Evolutionary conservation across 2,329 filamentous ascomycete species (phyloP).

Genomic region (Drechslerella coelobrocha): DNA sequence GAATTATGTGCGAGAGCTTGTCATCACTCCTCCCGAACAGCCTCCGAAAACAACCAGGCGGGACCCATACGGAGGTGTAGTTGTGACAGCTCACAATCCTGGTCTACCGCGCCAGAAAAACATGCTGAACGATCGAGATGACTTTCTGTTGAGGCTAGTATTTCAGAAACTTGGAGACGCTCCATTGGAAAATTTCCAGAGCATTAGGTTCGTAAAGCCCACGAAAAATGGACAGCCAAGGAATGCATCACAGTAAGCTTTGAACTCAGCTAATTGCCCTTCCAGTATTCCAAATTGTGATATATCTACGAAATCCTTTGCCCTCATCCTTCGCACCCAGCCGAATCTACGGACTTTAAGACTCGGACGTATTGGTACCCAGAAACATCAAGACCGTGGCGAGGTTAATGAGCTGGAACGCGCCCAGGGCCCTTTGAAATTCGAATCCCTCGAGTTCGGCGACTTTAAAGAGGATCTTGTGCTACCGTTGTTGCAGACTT

Average conservation of each 20-base stretch:
- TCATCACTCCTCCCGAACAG: background rate
- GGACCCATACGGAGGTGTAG: conserved; percentile 19
- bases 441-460: conserved; percentile 18
- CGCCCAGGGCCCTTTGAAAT: background rate
- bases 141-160: background rate
- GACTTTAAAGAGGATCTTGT: conserved; percentile 21
- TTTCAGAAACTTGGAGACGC: background rate
- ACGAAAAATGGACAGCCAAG: too few species aligned
- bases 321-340: background rate
- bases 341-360: background rate
- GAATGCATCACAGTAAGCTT: background rate
- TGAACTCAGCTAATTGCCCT: background rate
- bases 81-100: background rate
- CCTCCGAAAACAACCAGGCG: background rate
- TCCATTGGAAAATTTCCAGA: background rate
- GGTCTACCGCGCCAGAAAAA: background rate
- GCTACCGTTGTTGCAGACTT: conserved; percentile 9
- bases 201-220: background rate
- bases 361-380: background rate
- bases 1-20: conserved; percentile 14
- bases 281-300: conserved; percentile 1
- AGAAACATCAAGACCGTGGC: conserved; percentile 10
- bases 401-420: background rate
- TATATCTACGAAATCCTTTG: conserved; percentile 4
- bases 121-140: background rate